Evolutionary conservation across 1,284 basidiomycete genomes (phyloP), one percentile per base, ranked within the genome.

Genomic region (Pseudozyma sp.): DNA sequence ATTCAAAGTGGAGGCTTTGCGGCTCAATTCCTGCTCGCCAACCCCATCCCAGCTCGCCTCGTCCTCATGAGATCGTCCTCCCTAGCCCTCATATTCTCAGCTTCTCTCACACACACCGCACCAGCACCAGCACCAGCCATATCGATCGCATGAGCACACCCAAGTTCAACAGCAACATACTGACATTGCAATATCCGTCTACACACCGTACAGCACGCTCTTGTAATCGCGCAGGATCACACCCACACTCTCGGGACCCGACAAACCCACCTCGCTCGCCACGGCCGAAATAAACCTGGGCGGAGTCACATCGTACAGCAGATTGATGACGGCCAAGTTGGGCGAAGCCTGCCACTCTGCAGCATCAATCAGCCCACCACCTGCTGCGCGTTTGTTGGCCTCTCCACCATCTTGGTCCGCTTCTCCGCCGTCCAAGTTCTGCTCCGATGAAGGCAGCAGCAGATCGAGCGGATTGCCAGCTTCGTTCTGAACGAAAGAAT

Each of bases 401-500:
- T 44, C 43, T 6, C 8, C 19, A 7, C 17, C 19, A 13, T 44
- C 39, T 7, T 16, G 13, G 10, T 42, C 56, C 24, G 49, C 48
- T 3, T 56, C 58, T 13, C 24, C 37, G 14, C n/a, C 37, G 24
- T 69, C 64, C n/a, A 34, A 30, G 6, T 55, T 60, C 37, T 77
- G 64, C 17, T 63, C 60, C 7, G 70, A 51, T 1, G 57, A 40
- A 3, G 65, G 57, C 8, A 82, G 56, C 7, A 81, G 68, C 44
- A 55, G 24, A 14, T 79, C 76, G 0, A 54, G 45, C 30, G 77
- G 69, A 30, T 77, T 75, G 14, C 77, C 79, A 37, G 97, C 87
- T 85, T 99, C 97, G 84, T 99, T 99, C 84, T 93, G 94, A 33
- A 93, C 94, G 74, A 99, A 94, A 34, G 92, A 92, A 85, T 99